Base-by-base conservation (phyloP, 1,284 basidiomycete species). In the Mycosarcoma maydis region DNA sequence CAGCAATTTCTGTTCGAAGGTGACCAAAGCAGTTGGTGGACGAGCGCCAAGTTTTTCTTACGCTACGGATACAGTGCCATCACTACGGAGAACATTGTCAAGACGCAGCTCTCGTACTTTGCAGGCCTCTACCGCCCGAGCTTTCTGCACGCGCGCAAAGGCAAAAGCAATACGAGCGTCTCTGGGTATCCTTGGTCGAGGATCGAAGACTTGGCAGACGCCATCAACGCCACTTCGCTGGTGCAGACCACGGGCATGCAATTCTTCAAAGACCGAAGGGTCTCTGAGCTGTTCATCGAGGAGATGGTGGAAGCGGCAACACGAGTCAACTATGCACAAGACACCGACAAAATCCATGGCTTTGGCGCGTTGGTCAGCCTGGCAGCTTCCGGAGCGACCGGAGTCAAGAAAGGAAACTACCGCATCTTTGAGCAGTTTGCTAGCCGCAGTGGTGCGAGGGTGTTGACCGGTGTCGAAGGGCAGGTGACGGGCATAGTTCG, bases 281-380 rank as follows among this genome's bases (percentile, higher is more conserved):
- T 80, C 1, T 68, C 70, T 1, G 57, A 68, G 37, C 60, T 74
- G 14, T 79, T 78, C 39, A 85, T 87, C 6, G 84, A 86, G 37
- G 95, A 98, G 83, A 83, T 96, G 47, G 86, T 94, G 43, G 92
- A 92, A 62, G 90, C 88, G 3, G 88, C 89, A 4, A 92, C 92
- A 8, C 86, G 93, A 17, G 92, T 94, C 40, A 98, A 97, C 82
- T 94, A 94, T 77, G 92, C 77, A 2, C 79, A 81, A 86, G 88
- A 94, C 76, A 86, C 88, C 19, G 86, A 88, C 73, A 73, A 85
- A 22, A 90, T 98, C 7, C 92, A 97, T 75, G 92, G 88, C 0
- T 84, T 98, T 19, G 92, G 88, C 47, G 91, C 90, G 1, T 82
- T 88, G 16, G 86, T 86, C 52, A 90, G 89, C 8, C 85, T 97